Evolutionary conservation across 306 rosid species (phyloP).

Genomic region (Hippophae rhamnoides): DNA sequence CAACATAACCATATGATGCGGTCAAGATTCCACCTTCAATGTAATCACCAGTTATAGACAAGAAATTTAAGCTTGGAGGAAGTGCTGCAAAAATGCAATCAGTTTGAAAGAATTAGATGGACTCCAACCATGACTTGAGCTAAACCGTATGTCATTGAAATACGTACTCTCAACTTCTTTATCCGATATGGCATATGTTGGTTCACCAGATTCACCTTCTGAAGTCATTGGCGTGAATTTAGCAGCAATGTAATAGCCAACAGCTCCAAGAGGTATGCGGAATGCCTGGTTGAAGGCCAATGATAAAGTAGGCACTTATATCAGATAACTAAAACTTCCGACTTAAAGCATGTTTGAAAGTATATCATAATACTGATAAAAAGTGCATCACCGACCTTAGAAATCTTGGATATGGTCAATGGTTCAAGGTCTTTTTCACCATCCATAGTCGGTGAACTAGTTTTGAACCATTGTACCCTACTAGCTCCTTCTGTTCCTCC

Average conservation of each 20-base stretch:
- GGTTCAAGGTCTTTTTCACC: constrained; percentile 67
- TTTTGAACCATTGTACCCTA: constrained; percentile 97
- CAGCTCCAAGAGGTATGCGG: constrained; percentile 93
- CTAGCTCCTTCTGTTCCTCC: constrained; percentile 95
- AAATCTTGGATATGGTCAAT: constrained; percentile 79
- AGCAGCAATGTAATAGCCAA: constrained; percentile 79
- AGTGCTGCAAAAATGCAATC: constrained; percentile 51
- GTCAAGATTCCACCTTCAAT: constrained; percentile 80
- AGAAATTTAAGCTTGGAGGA: constrained; percentile 97
- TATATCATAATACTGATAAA: neutral
- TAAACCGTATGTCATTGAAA: neutral
- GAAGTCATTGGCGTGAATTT: constrained; percentile 77
- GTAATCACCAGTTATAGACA: constrained; percentile 88
- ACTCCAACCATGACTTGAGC: neutral
- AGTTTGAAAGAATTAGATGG: constrained; percentile 1
- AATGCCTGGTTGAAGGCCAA: constrained; percentile 51
- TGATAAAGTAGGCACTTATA: constrained; percentile 17
- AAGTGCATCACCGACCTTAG: constrained; percentile 34
- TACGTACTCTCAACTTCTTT: constrained; percentile 77
- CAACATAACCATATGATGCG: constrained; percentile 94
- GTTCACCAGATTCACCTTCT: constrained; percentile 87
- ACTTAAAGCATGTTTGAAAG: neutral
- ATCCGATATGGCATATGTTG: constrained; percentile 65
- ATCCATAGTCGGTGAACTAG: constrained; percentile 47
- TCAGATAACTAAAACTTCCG: neutral